These are phyloP conservation scores for Albizia julibrissin DNA, from an alignment of 306 rosid species.

Conservation along the genomic window DNA sequence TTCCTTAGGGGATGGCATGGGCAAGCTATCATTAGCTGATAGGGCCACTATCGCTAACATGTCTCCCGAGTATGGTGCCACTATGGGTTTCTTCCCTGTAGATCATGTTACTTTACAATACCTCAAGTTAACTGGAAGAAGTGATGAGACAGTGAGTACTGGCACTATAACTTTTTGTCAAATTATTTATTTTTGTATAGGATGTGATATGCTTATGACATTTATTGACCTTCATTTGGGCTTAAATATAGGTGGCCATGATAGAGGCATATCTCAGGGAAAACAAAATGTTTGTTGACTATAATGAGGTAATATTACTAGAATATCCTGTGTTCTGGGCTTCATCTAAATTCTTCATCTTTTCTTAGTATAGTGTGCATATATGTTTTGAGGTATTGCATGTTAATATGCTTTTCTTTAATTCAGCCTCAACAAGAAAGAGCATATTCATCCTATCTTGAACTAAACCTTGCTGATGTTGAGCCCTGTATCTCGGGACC, in stretches of 20 bases:
- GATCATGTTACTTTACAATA: slow-evolving; percentile 93
- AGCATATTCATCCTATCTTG: slow-evolving; percentile 90
- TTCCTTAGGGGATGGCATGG: slow-evolving; percentile 90
- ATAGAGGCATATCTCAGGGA: slow-evolving; percentile 94
- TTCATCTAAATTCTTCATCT: neutral
- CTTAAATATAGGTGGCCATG: slow-evolving; percentile 73
- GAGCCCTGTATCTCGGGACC: slow-evolving; percentile 95
- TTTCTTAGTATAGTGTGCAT: slow-evolving; percentile 1
- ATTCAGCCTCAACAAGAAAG: slow-evolving; percentile 87
- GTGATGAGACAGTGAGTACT: slow-evolving; percentile 86
- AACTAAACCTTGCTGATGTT: slow-evolving; percentile 76
- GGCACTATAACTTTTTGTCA: slow-evolving; percentile 16
- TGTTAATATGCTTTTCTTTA: slow-evolving; percentile 36
- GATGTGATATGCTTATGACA: slow-evolving; percentile 28
- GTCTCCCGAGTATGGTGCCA: slow-evolving; percentile 99
- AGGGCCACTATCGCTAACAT: slow-evolving; percentile 98
- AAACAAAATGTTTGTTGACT: slow-evolving; percentile 90
- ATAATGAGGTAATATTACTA: slow-evolving; percentile 62
- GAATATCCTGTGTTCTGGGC: neutral
- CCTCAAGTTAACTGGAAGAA: slow-evolving; percentile 92
- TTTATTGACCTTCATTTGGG: slow-evolving; percentile 34
- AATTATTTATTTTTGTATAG: slow-evolving; percentile 16
- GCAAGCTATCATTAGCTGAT: slow-evolving; percentile 86
- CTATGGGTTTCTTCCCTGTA: slow-evolving; percentile 99
- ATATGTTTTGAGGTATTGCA: slow-evolving; percentile 11